Evolutionary conservation across 192 early-diverging fungal species (phyloP).

Genomic region (Entomortierella chlamydospora): DNA sequence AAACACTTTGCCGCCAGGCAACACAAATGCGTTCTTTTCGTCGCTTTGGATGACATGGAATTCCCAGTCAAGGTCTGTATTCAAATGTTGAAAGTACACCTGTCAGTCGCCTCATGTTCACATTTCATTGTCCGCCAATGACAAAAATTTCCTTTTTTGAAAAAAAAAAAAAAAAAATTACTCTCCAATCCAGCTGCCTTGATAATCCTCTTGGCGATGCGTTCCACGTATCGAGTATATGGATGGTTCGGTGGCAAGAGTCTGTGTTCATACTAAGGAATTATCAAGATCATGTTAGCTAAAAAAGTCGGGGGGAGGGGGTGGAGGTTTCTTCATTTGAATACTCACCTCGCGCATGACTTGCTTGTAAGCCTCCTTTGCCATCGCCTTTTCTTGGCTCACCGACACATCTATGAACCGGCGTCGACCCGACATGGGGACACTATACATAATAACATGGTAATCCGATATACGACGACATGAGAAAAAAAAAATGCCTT

Average conservation of each 20-base stretch:
- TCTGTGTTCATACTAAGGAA: conserved; percentile 65
- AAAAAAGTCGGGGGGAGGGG: too few species aligned
- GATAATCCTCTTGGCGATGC: conserved; percentile 80
- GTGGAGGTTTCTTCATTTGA: not conserved
- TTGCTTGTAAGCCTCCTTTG: conserved; percentile 76
- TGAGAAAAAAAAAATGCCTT: not conserved
- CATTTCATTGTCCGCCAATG: too few species aligned
- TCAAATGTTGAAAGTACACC: too few species aligned
- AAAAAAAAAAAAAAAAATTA: conserved; percentile 4
- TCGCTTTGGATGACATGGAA: conserved; percentile 88
- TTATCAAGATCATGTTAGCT: too few species aligned
- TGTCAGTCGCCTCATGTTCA: too few species aligned
- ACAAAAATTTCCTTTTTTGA: too few species aligned
- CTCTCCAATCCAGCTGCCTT: conserved; percentile 72
- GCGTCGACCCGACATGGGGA: conserved; percentile 73
- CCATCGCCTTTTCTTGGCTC: conserved; percentile 71
- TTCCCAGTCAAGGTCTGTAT: conserved; percentile 82
- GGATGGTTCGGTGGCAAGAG: conserved; percentile 79
- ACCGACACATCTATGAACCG: conserved; percentile 77
- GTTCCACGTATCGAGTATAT: conserved; percentile 69
- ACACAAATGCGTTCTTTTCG: conserved; percentile 93
- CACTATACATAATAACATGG: conserved; percentile 35
- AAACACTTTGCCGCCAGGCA: conserved; percentile 97
- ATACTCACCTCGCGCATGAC: conserved; percentile 65
- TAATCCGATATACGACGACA: not conserved